Conservation (phyloP, 1,139 yeast species). For the Scheffersomyces illinoinensis region DNA sequence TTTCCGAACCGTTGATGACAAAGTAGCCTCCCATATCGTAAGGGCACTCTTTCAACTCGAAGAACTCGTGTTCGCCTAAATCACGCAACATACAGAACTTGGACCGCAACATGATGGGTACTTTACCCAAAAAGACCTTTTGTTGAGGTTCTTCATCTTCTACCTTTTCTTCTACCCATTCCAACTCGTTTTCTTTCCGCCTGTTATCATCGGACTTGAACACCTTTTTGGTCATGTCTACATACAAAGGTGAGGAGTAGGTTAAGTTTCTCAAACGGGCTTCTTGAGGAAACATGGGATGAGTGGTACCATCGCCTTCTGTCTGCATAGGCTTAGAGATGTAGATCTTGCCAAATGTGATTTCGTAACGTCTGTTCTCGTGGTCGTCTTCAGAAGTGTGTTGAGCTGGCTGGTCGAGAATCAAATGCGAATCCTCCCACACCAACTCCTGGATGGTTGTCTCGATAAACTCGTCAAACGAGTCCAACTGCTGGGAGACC, state of each 20-base stretch:
- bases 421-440: slow-evolving; percentile 91
- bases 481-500: slow-evolving; percentile 96
- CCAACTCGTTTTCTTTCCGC: slow-evolving; percentile 61
- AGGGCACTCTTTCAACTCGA: slow-evolving; percentile 96
- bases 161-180: slow-evolving; percentile 62
- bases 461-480: slow-evolving; percentile 97
- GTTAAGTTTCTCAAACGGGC: slow-evolving; percentile 95
- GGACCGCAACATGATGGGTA: slow-evolving; percentile 96
- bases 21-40: slow-evolving; percentile 99
- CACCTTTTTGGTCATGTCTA: slow-evolving; percentile 91
- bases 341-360: slow-evolving; percentile 94
- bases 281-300: slow-evolving; percentile 97
- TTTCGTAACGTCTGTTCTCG: slow-evolving; percentile 88
- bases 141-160: slow-evolving; percentile 61
- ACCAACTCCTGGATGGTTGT: slow-evolving; percentile 95
- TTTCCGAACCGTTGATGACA: slow-evolving; percentile 96
- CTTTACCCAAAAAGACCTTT: slow-evolving; percentile 91
- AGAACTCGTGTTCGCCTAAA: slow-evolving; percentile 90
- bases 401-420: slow-evolving; percentile 97
- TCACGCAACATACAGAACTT: slow-evolving; percentile 94
- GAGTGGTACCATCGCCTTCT: slow-evolving; percentile 99
- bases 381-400: slow-evolving; percentile 90
- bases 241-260: slow-evolving; percentile 92
- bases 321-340: slow-evolving; percentile 97
- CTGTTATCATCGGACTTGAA: slow-evolving; percentile 70